These are phyloP conservation scores for Ophiostoma montium DNA, from an alignment of 2,329 filamentous ascomycete species.

Conservation along the genomic window DNA sequence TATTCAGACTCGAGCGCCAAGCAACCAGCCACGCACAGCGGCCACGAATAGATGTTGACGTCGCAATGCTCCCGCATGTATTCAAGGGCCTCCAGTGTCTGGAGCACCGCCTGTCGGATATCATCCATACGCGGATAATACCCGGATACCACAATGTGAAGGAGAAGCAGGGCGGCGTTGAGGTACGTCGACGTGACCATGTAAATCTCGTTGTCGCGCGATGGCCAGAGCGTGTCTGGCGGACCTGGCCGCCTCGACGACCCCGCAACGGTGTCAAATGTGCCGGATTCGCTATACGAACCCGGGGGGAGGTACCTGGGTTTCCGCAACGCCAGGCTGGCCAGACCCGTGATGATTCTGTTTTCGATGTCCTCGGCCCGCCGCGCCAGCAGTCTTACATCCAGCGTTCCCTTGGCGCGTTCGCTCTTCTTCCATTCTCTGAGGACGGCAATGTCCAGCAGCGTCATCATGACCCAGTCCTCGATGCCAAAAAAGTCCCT, in stretches of 20 bases:
- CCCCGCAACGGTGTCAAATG: not conserved
- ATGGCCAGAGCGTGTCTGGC: not conserved
- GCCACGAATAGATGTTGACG: constrained; percentile 5
- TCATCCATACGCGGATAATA: constrained; percentile 4
- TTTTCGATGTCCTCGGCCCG: constrained; percentile 4
- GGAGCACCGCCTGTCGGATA: constrained; percentile 5
- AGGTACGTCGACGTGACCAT: constrained; percentile 6
- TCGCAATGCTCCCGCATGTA: constrained; percentile 6
- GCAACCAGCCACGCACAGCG: constrained; percentile 6
- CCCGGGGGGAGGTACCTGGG: not conserved
- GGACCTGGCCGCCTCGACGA: not conserved
- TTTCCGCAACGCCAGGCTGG: not conserved
- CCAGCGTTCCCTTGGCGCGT: constrained; percentile 5
- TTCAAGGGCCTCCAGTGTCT: constrained; percentile 3
- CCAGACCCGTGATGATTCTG: not conserved
- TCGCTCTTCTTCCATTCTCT: constrained; percentile 7
- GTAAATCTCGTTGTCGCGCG: constrained; percentile 2
- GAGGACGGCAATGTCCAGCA: constrained; percentile 7
- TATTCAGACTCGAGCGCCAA: constrained; percentile 7
- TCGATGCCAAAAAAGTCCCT: constrained; percentile 4
- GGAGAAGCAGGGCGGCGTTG: not conserved
- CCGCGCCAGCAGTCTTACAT: constrained; percentile 1
- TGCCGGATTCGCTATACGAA: not conserved
- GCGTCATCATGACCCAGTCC: constrained; percentile 4
- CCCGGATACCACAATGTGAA: constrained; percentile 6